Evolutionary conservation across 495 filamentous ascomycete species (phyloP), one percentile per base, ranked within the genome.

Genomic region (Hypomontagnella monticulosa): DNA sequence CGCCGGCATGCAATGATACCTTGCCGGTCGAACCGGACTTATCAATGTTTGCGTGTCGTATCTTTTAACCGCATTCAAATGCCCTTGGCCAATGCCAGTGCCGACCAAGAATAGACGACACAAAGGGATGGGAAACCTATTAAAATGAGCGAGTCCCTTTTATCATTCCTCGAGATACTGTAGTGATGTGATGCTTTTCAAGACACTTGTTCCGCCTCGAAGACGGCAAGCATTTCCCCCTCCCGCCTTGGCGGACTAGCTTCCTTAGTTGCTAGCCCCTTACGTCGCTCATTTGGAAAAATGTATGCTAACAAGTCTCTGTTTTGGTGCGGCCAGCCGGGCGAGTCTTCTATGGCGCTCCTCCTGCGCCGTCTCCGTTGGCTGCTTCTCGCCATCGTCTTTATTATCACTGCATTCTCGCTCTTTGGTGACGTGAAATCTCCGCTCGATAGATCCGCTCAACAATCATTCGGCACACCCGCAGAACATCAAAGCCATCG

Each of bases 311-410:
- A 43, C 19, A 63, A 58, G 38, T 52, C 65, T 50, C 43, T 42
- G 32, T 62, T 62, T 54, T 46, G 41, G 4, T 52, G 47, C 19
- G 37, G 53, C 20, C 59, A 59, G 36, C 42, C 20, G 20, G 59
- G 65, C 40, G 58, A 68, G 16, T 58, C 58, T n/a, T 63, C 59
- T 9, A 68, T 68, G 59, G 58, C 65, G 32, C 48, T 56, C 23
- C 42, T 66, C 7, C 4, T 68, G 48, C 65, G 65, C 15, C 58
- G 59, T 44, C 32, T 62, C 15, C 54, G 65, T 53, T 62, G 53
- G 65, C 48, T 62, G 48, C 54, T 68, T 38, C 30, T 68, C n/a
- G 59, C 58, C 10, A 59, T 59, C 37, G 30, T 59, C 23, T 55
- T 68, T 43, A 58, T 59, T 18, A 36, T 59, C 1, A 41, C 42